Evolutionary conservation across 2,329 filamentous ascomycete species (phyloP).

Genomic region (Thielaviopsis musarum): DNA sequence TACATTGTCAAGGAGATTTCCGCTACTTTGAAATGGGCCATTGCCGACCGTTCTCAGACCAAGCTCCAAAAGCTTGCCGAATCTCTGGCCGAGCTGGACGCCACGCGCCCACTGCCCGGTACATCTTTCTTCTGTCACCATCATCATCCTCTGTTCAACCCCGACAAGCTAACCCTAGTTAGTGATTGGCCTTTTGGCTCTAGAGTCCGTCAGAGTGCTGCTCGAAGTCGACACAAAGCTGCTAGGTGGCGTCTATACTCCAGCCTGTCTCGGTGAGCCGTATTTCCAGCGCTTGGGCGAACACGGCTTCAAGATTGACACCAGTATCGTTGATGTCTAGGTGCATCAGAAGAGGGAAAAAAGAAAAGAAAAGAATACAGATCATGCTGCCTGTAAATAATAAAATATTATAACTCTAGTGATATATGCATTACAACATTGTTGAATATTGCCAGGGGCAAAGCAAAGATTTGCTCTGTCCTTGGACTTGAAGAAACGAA

Average conservation of each 20-base stretch:
- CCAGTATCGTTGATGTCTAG: conserved; percentile 24
- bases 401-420: conserved; percentile 8
- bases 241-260: conserved; percentile 53
- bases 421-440: conserved; percentile 12
- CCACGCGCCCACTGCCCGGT: conserved; percentile 56
- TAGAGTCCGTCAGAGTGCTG: conserved; percentile 47
- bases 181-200: conserved; percentile 50
- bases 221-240: conserved; percentile 44
- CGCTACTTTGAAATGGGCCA: conserved; percentile 69
- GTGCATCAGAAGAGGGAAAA: background rate
- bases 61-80: conserved; percentile 57
- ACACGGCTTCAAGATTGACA: conserved; percentile 46
- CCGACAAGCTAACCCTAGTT: background rate
- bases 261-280: conserved; percentile 50
- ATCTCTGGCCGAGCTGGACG: conserved; percentile 46
- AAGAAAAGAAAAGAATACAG: background rate
- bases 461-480: conserved; percentile 1
- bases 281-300: conserved; percentile 46
- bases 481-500: background rate
- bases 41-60: conserved; percentile 62
- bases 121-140: conserved; percentile 13
- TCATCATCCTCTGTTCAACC: background rate
- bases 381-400: background rate
- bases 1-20: conserved; percentile 55
- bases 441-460: conserved; percentile 4